These are phyloP conservation scores for Corylus heterophylla DNA, from an alignment of 306 rosid genomes.

Conservation along the genomic window DNA sequence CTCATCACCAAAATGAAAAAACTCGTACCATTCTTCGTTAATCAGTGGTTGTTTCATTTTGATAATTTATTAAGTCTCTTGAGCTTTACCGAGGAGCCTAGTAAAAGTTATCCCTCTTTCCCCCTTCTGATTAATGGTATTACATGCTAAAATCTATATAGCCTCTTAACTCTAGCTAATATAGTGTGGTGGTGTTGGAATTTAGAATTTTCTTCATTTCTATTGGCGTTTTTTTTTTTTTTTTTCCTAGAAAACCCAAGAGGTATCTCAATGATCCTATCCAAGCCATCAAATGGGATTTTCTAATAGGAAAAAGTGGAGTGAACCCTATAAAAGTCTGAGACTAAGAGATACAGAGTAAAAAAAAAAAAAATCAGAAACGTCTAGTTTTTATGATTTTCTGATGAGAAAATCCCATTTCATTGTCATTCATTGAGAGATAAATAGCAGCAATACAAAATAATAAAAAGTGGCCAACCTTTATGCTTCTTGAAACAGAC, in stretches of 20 bases:
- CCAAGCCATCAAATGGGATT: background rate
- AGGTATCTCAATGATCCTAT: background rate
- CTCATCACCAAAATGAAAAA: background rate
- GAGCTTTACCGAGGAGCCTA: background rate
- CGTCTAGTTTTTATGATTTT: background rate
- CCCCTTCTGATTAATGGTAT: background rate
- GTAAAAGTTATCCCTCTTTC: background rate
- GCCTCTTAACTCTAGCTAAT: background rate
- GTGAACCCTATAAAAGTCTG: background rate
- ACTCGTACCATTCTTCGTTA: background rate
- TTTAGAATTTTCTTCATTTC: background rate
- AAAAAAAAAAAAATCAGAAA: background rate
- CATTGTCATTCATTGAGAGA: constrained; percentile 24
- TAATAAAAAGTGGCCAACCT: constrained; percentile 38
- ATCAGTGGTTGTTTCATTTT: background rate
- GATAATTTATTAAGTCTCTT: background rate
- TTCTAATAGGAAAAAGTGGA: background rate
- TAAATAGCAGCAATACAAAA: background rate
- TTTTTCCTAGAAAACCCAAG: background rate
- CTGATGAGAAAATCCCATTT: background rate
- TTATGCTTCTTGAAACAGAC: constrained; percentile 84
- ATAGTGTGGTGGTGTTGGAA: background rate
- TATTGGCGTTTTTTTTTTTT: background rate
- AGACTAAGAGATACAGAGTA: background rate
- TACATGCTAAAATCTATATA: background rate